Evolutionary conservation across 495 filamentous ascomycete species (phyloP).

Genomic region (Lophiotrema nucula): DNA sequence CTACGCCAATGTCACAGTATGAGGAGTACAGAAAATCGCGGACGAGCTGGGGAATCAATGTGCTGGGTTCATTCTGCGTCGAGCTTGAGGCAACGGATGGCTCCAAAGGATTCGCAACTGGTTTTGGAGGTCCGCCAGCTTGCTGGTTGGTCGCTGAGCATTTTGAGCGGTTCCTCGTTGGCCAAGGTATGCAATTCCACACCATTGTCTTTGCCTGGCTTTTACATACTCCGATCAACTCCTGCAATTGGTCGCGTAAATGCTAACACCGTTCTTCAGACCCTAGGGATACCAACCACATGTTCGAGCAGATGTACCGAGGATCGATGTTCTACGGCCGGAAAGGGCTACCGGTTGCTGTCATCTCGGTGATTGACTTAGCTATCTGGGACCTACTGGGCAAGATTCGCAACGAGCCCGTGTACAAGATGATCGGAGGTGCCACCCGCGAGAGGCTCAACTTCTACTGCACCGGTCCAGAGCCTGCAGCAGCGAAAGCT

Average conservation of each 20-base stretch:
- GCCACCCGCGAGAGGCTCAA: constrained; percentile 73
- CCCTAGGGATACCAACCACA: constrained; percentile 79
- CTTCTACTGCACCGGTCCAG: constrained; percentile 93
- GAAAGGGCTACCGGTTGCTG: constrained; percentile 83
- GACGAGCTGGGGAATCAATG: constrained; percentile 94
- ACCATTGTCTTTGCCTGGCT: constrained; percentile 1
- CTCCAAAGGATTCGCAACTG: constrained; percentile 87
- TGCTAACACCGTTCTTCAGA: constrained; percentile 47
- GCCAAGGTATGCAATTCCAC: constrained; percentile 56
- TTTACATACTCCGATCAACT: neutral
- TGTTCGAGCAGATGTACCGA: constrained; percentile 96
- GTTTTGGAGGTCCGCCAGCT: constrained; percentile 88
- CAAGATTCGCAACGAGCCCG: constrained; percentile 86
- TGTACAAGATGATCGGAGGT: constrained; percentile 91
- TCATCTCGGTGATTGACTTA: constrained; percentile 90
- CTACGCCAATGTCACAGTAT: constrained; percentile 86
- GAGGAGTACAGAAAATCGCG: constrained; percentile 81
- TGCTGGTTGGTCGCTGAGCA: constrained; percentile 92
- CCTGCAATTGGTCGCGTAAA: neutral
- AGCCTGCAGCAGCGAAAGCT: constrained; percentile 70
- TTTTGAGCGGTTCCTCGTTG: constrained; percentile 86
- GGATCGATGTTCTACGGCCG: constrained; percentile 93
- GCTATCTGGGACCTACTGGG: constrained; percentile 89
- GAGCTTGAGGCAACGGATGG: constrained; percentile 87
- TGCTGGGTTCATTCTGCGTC: constrained; percentile 89